Evolutionary conservation across 2,329 filamentous ascomycete genomes (phyloP), one percentile per base, ranked within the genome.

Genomic region (Epichloe elymi): DNA sequence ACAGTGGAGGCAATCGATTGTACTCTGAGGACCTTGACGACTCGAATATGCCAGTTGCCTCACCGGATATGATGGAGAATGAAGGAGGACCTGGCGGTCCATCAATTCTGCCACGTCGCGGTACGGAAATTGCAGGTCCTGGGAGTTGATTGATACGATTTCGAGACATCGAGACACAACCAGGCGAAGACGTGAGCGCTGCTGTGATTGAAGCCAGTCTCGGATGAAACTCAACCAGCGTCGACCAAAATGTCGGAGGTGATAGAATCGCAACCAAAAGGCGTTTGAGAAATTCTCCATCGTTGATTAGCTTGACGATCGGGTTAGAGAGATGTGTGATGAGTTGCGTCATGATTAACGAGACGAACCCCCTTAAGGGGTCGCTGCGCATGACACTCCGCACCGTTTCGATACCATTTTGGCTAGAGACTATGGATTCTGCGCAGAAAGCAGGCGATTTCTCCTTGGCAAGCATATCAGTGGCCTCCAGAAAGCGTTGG

Each of bases 11-110:
- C 50, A 26, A 26, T 26, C 3, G 62, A 62, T 20, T 61, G 62
- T 40, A 67, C 51, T 19, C 63, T 54, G 5, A 74, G 49, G 2
- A 66, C 57, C 39, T 69, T 71, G 35, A 69, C 60, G 43, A 74
- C 71, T 19, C 60, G 65, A 51, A 51, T 70, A 67, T 0, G 57
- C 64, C 8, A 63, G 43, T 4, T 58, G 57, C 8, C 63, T 56
- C 0, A 61, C 61, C 5, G 56, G 47, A 10, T 60, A 56, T 2
- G 52, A 56, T 43, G 58, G 4, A 36, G 63, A 35, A 2, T 59
- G 51, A 1, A 66, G 58, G 20, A 67, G 55, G 0, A 59, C 49
- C 5, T 55, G 53, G 0, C 52, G 33, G 0, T 64, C 53, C 46
- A 67, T 56, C 7, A 66, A 39, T 5, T 17, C 20, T 17, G 17